Base-by-base conservation (phyloP, 2,329 filamentous ascomycete species). In the Talaromyces sp. region DNA sequence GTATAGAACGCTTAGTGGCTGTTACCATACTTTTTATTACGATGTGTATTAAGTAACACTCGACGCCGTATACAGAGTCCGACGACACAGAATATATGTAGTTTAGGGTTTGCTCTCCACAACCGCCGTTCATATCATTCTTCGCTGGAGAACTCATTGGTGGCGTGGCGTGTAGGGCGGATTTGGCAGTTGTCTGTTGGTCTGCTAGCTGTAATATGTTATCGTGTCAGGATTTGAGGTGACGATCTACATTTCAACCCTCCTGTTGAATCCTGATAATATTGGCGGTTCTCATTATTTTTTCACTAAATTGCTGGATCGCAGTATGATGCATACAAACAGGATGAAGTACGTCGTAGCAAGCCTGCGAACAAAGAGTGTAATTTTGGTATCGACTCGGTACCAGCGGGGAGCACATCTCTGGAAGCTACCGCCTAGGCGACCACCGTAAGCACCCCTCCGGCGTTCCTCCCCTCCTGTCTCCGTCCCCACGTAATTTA, bases 401-500 rank as follows among this genome's bases (percentile, higher is more conserved):
- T 52, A 33, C 47, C 47, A 24, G 9, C 10, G 13, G 45, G 11
- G 45, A 47, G 45, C 45, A 24, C 2, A 14, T 31, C 11, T 39
- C 52, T 56, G 33, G 50, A 39, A 39, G 52, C 52, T 56, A 56
- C 52, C 52, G 52, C 52, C 52, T 37, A 56, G 52, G 52, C 52
- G 52, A 37, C 52, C 31, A 56, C 33, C 52, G 33, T 56, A 37
- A 56, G 52, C 33, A 35, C 31, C 52, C 52, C 52, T 56, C 52
- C n/a, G 33, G 31, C n/a, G 33, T 56, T 33, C 52, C 33, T 56
- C 52, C 48, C 48, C 52, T 45, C 31, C 47, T 52, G 35, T 39
- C 19, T 41, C 60, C 13, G 47, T 65, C 66, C 64, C 66, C 66
- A 67, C 61, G 60, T 67, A 67, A 64, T 63, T 64, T 35, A 47